Base-by-base conservation (phyloP, 2,329 filamentous ascomycete genomes). In the Exophiala mesophila region DNA sequence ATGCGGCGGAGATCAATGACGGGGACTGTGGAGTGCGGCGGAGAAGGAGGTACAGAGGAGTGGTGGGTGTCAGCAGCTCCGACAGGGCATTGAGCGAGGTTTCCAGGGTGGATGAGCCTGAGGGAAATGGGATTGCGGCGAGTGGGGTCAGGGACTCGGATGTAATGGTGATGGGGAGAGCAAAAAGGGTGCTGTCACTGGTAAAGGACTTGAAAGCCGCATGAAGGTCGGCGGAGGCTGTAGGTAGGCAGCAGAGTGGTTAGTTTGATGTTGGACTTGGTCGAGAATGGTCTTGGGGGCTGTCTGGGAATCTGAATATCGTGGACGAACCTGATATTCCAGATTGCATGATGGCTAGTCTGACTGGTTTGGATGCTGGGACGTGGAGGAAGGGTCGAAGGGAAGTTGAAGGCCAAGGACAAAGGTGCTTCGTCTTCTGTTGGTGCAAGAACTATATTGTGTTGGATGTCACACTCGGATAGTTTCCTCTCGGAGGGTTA, bases 41-140 rank as follows among this genome's bases (percentile, higher is more conserved):
- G 50, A 82, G 69, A 41, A 83, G 67, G 44, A 83, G 71, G 63
- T 82, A 83, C 38, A 76, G 65, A 2, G 79, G 76, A 23, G 68
- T 68, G 48, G 72, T 75, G 45, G 73, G 70, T 23, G 72, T 67
- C 47, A 82, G 66, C 58, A 75, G 66, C 5, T 69, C 59, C 39
- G 67, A 59, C 28, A 82, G 68, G 39, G 64, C 59, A 4, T 64
- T 59, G 7, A 78, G 67, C 8, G 73, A 73, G 16, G 68, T 60
- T 58, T 70, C 71, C 61, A 78, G 77, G 18, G 12, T 68, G 55
- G 35, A 51, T 47, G 19, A 47, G 44, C 39, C 13, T 41, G 46
- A 54, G n/a, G 63, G 53, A 55, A 70, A 70, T 16, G 61, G 47
- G 24, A 72, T 61, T 12, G 65, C 46, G 5, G 55, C 33, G 6